phyloP scores from a whole-genome alignment of 2,329 filamentous ascomycete genomes.

The Nigrospora oryzae region DNA sequence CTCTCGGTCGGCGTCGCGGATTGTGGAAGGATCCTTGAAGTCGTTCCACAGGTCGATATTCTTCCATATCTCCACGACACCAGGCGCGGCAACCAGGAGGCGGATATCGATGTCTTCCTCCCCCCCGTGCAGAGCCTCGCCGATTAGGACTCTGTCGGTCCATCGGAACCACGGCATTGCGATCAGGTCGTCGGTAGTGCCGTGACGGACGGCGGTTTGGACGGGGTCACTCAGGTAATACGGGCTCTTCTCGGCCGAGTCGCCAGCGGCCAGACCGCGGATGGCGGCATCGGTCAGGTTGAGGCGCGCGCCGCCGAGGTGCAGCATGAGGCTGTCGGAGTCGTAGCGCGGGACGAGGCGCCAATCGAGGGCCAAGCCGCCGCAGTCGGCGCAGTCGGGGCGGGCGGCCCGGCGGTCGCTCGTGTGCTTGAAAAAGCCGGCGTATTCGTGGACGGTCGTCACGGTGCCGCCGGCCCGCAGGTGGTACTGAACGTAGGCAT shows the following conservation, averaged over 20 bases:
- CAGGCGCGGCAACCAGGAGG: conserved; percentile 1
- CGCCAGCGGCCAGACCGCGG: neutral
- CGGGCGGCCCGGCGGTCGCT: neutral
- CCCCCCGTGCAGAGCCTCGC: neutral
- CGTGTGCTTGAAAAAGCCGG: conserved; percentile 1
- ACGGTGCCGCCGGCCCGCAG: conserved; percentile 2
- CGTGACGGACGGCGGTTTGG: neutral
- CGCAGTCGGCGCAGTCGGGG: neutral
- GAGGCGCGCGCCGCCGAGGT: conserved; percentile 1
- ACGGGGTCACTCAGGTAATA: conserved; percentile 1
- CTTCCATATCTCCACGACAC: conserved; percentile 6
- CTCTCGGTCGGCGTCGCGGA: conserved; percentile 5
- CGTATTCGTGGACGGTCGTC: neutral
- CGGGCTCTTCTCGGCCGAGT: neutral
- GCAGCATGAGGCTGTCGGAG: conserved; percentile 4
- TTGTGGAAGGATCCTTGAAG: neutral
- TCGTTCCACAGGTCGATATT: conserved; percentile 3
- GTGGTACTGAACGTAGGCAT: neutral
- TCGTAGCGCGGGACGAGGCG: conserved; percentile 1
- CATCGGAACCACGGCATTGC: conserved; percentile 6
- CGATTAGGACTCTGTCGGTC: conserved; percentile 5
- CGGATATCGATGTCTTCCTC: conserved; percentile 1
- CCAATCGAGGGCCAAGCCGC: conserved; percentile 5
- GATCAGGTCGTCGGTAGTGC: conserved; percentile 1
- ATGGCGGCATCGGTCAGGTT: conserved; percentile 6